Evolutionary conservation across 306 rosid species (phyloP).

Genomic region (Fragaria nilgerrensis): DNA sequence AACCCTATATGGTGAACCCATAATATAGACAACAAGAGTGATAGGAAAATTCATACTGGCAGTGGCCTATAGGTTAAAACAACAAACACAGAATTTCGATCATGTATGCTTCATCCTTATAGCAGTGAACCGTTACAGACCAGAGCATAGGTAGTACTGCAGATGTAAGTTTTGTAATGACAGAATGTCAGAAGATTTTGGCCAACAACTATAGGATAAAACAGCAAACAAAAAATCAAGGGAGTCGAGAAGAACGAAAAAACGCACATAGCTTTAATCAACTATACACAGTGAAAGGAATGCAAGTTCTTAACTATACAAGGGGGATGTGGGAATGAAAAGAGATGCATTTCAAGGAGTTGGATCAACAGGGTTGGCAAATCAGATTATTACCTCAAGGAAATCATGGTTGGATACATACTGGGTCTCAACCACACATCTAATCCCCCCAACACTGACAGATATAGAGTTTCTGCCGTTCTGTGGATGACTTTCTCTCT

Average conservation of each 20-base stretch:
- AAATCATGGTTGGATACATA: conserved; percentile 84
- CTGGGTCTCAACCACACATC: conserved; percentile 60
- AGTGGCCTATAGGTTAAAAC: neutral
- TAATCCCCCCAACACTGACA: conserved; percentile 61
- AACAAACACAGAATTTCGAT: neutral
- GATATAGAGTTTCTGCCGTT: conserved; percentile 42
- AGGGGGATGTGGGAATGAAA: neutral
- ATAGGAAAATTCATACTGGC: neutral
- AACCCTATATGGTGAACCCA: neutral
- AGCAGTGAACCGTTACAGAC: neutral
- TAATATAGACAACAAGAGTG: neutral
- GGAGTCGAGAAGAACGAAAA: neutral
- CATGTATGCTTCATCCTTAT: neutral
- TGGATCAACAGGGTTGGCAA: neutral
- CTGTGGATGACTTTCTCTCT: conserved; percentile 30
- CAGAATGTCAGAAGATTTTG: neutral
- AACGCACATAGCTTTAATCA: neutral
- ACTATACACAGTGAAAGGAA: neutral
- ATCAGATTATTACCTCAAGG: conserved; percentile 62
- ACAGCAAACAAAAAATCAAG: neutral
- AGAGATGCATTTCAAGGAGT: neutral
- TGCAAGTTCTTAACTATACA: neutral
- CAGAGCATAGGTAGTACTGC: neutral
- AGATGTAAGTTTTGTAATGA: neutral
- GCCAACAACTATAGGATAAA: neutral